Conservation (phyloP, 1,284 basidiomycete species). For the Ganoderma lingzhi region DNA sequence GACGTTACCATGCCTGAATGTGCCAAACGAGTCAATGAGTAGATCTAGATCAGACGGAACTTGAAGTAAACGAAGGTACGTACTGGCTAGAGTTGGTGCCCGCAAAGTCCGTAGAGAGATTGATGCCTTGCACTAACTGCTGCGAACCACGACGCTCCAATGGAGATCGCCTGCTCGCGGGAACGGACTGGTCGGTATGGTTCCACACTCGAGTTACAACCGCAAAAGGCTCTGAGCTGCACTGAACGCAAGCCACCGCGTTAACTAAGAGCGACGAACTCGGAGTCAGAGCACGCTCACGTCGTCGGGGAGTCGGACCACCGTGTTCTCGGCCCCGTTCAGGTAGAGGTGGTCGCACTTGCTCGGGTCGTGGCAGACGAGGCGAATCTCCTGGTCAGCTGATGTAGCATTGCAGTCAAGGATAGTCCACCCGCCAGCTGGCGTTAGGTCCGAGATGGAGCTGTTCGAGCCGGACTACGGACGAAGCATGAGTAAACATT, state of each 20-base stretch:
- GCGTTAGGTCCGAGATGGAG: constrained; percentile 59
- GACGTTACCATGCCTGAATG: constrained; percentile 8
- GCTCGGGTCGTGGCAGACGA: constrained; percentile 50
- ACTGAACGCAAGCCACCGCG: constrained; percentile 37
- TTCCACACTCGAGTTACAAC: constrained; percentile 32
- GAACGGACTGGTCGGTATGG: constrained; percentile 51
- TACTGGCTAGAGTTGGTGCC: constrained; percentile 44
- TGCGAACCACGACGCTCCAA: constrained; percentile 42
- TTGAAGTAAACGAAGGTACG: constrained; percentile 11
- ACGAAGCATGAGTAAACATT: constrained; percentile 4
- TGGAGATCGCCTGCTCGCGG: constrained; percentile 37
- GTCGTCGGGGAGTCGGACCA: constrained; percentile 54
- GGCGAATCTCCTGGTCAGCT: constrained; percentile 51
- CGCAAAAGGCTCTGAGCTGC: constrained; percentile 56
- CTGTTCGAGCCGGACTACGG: constrained; percentile 40
- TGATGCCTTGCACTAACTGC: constrained; percentile 48
- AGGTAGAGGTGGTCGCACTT: constrained; percentile 23
- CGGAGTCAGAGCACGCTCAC: not conserved
- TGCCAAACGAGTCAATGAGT: not conserved
- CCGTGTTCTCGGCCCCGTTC: constrained; percentile 53
- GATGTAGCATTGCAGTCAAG: constrained; percentile 49
- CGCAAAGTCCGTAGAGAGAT: constrained; percentile 51
- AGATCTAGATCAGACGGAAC: not conserved
- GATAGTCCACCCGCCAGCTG: constrained; percentile 60
- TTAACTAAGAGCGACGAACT: not conserved